These are phyloP conservation scores for Sapria himalayana DNA, from an alignment of 345 rosid species.

Conservation along the genomic window DNA sequence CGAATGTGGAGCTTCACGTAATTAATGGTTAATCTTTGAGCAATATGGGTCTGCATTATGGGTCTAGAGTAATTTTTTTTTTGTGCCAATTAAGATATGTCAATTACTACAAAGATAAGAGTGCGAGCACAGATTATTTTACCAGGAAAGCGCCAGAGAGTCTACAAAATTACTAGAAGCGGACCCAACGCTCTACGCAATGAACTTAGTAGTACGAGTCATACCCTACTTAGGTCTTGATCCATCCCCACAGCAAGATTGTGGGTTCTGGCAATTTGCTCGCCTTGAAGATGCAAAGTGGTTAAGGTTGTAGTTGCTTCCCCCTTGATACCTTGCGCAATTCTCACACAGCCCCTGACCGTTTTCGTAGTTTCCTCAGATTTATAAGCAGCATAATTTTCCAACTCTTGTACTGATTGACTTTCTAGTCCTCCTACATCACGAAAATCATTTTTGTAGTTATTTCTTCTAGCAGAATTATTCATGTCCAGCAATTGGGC, in stretches of 20 bases:
- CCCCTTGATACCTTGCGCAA: slow-evolving; percentile 78
- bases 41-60: too few species aligned
- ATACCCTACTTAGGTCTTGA: slow-evolving; percentile 81
- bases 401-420: slow-evolving; percentile 81
- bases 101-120: too few species aligned
- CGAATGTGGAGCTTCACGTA: too few species aligned
- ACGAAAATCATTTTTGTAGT: slow-evolving; percentile 58
- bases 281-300: slow-evolving; percentile 74
- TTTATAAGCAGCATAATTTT: slow-evolving; percentile 62
- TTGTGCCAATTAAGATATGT: too few species aligned
- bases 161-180: too few species aligned
- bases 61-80: too few species aligned
- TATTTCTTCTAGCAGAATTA: slow-evolving; percentile 20
- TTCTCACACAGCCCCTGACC: slow-evolving; percentile 63
- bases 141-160: too few species aligned
- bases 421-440: slow-evolving; percentile 72
- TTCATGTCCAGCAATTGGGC: slow-evolving; percentile 21
- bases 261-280: slow-evolving; percentile 68
- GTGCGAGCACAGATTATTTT: too few species aligned
- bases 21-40: too few species aligned
- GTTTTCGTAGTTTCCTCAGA: slow-evolving; percentile 82
- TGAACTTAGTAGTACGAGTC: slow-evolving; percentile 14
- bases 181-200: too few species aligned
- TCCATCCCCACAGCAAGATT: slow-evolving; percentile 51
- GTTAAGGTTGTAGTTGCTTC: slow-evolving; percentile 63